phyloP scores from a whole-genome alignment of 2,329 filamentous ascomycete species.

The Lachnellula cervina region DNA sequence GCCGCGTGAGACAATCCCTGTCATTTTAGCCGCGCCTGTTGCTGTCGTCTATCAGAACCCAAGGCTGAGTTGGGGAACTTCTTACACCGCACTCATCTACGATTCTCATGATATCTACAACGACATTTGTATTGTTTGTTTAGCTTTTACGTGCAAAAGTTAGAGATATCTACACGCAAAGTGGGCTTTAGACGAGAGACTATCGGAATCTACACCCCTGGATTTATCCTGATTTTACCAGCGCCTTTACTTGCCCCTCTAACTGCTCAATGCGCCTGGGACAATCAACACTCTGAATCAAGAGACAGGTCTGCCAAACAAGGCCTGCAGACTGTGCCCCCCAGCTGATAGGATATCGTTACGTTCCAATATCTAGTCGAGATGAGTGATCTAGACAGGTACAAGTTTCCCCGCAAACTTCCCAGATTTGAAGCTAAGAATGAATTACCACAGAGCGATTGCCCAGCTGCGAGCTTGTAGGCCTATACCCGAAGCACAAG shows the following conservation, averaged over 20 bases:
- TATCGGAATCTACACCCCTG: background rate
- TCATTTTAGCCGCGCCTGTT: conserved; percentile 3
- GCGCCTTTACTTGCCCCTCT: conserved; percentile 2
- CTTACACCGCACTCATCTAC: background rate
- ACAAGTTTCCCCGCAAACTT: conserved; percentile 19
- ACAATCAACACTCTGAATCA: background rate
- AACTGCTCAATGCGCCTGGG: conserved; percentile 20
- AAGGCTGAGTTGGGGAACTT: conserved; percentile 17
- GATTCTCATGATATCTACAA: background rate
- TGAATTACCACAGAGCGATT: conserved; percentile 63
- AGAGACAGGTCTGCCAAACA: background rate
- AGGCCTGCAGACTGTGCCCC: background rate
- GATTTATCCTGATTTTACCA: background rate
- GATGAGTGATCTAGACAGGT: conserved; percentile 96
- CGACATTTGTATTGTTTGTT: background rate
- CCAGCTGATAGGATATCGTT: background rate
- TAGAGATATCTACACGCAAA: too few species aligned
- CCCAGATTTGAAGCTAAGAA: conserved; percentile 16
- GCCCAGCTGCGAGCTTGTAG: conserved; percentile 92
- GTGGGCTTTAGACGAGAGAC: background rate
- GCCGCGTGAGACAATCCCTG: background rate
- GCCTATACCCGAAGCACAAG: conserved; percentile 91
- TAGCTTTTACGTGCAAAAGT: background rate
- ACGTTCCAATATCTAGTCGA: conserved; percentile 21
- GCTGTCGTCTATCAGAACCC: conserved; percentile 9